These are phyloP conservation scores for Penicillium psychrofluorescens DNA, from an alignment of 495 filamentous ascomycete genomes.

Conservation along the genomic window DNA sequence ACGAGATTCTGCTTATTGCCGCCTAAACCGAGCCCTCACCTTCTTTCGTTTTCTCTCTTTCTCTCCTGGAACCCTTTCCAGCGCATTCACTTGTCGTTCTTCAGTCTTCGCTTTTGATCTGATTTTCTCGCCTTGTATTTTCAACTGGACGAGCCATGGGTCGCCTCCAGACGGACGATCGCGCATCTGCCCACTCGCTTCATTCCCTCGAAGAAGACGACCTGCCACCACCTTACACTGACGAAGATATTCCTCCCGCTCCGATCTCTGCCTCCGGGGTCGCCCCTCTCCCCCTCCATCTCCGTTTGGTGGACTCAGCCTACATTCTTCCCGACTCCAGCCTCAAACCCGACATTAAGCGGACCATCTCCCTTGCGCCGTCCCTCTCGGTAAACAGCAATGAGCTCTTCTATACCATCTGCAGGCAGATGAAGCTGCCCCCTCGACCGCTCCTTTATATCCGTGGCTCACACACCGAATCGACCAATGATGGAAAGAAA, in stretches of 20 bases:
- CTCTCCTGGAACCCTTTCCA: too few species aligned
- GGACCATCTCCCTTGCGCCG: slow-evolving; percentile 19
- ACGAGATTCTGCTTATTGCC: too few species aligned
- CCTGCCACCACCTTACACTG: slow-evolving; percentile 18
- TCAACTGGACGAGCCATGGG: slow-evolving; percentile 7
- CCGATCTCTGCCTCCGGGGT: neutral
- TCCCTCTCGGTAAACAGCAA: slow-evolving; percentile 14
- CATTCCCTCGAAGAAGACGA: slow-evolving; percentile 15
- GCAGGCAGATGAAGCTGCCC: slow-evolving; percentile 25
- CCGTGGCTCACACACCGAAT: slow-evolving; percentile 26
- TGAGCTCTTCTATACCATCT: slow-evolving; percentile 19
- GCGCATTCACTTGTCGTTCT: too few species aligned
- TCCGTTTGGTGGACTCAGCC: slow-evolving; percentile 12
- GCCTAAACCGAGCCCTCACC: too few species aligned
- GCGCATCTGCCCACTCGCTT: slow-evolving; percentile 14
- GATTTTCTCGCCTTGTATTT: too few species aligned
- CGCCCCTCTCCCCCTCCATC: slow-evolving; percentile 2
- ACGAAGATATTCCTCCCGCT: slow-evolving; percentile 5
- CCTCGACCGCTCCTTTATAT: slow-evolving; percentile 28
- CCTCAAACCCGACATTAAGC: neutral
- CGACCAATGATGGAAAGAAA: slow-evolving; percentile 17
- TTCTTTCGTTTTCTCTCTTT: too few species aligned
- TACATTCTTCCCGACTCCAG: slow-evolving; percentile 11
- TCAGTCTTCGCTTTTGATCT: too few species aligned
- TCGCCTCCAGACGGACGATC: slow-evolving; percentile 8